These are phyloP conservation scores for Fusarium praegraminearum DNA, from an alignment of 2,329 filamentous ascomycete genomes.

Conservation along the genomic window DNA sequence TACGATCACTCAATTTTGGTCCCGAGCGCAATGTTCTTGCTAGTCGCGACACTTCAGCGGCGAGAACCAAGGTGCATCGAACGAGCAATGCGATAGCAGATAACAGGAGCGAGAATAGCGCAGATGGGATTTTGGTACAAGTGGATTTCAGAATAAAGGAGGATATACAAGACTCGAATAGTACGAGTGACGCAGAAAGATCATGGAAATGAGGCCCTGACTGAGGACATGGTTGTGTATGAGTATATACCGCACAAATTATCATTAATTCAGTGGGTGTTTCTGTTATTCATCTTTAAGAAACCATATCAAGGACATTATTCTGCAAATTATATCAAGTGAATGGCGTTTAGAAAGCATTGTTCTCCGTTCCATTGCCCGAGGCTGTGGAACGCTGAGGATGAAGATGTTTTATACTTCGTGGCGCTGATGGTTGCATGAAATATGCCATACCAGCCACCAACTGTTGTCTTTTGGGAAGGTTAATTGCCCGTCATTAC, in stretches of 20 bases:
- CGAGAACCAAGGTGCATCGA: conserved; percentile 42
- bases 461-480: not conserved
- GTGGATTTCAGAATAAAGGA: conserved; percentile 55
- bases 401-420: not conserved
- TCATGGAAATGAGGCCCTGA: not conserved
- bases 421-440: not conserved
- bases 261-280: not conserved
- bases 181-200: conserved; percentile 9
- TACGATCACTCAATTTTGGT: conserved; percentile 49
- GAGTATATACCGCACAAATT: not conserved
- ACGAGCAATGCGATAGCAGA: conserved; percentile 37
- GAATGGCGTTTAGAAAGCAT: no score
- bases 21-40: conserved; percentile 48
- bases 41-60: conserved; percentile 45
- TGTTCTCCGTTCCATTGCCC: no score
- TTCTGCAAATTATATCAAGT: not conserved
- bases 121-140: conserved; percentile 53
- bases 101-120: conserved; percentile 42
- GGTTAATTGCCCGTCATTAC: not conserved
- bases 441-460: not conserved
- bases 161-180: conserved; percentile 17
- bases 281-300: not conserved
- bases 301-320: no score
- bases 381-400: not conserved
- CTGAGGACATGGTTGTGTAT: not conserved